Evolutionary conservation across 441 rosid genomes (phyloP).

Genomic region (Populus hybrid): DNA sequence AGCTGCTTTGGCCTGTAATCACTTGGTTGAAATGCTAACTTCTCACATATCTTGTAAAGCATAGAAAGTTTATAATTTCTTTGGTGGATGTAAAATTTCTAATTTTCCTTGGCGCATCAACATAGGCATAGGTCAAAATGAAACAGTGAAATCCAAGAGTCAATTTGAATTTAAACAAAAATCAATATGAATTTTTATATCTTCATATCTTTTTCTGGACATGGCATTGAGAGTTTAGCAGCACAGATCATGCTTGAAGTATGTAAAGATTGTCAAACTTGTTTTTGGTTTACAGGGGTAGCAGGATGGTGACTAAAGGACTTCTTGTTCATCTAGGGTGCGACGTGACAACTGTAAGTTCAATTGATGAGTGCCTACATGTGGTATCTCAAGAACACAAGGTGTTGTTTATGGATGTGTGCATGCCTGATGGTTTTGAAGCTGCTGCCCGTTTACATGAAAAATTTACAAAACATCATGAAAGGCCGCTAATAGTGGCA

Average conservation of each 20-base stretch:
- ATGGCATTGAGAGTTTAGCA: not conserved
- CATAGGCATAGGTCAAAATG: not conserved
- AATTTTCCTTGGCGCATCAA: not conserved
- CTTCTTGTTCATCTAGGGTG: constrained; percentile 87
- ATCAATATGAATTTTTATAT: too few species aligned
- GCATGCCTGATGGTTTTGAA: constrained; percentile 60
- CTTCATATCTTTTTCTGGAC: not conserved
- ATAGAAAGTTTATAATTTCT: too few species aligned
- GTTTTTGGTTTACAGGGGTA: constrained; percentile 45
- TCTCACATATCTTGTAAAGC: too few species aligned
- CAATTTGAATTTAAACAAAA: not conserved
- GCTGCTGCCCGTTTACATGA: constrained; percentile 54
- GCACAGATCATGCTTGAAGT: not conserved
- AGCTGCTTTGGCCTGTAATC: too few species aligned
- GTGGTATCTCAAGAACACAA: constrained; percentile 63
- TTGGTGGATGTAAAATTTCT: too few species aligned
- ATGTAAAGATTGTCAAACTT: not conserved
- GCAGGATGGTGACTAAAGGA: constrained; percentile 79
- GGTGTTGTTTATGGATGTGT: constrained; percentile 75
- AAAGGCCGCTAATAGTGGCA: constrained; percentile 79
- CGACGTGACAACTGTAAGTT: constrained; percentile 69
- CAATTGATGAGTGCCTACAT: constrained; percentile 64
- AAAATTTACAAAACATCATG: constrained; percentile 59
- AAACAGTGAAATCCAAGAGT: not conserved
- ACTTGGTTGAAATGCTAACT: too few species aligned